Percentiles rank a stretch among this genome's conserved stretches.
Evolutionary conservation across 2,329 filamentous ascomycete genomes (phyloP).

Genomic region (Penicillium sp.): DNA sequence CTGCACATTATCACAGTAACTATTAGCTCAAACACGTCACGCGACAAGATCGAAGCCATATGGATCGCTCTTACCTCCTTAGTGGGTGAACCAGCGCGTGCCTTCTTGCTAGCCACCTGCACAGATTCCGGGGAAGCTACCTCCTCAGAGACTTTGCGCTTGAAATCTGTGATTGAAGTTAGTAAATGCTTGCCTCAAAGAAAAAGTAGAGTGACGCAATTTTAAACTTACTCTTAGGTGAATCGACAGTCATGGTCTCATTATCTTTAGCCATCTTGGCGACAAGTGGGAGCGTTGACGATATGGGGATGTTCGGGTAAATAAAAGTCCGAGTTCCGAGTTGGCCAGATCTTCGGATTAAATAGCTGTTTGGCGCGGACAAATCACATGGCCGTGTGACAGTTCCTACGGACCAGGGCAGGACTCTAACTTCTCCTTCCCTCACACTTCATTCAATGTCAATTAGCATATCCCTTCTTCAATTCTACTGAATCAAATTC

Average conservation of each 20-base stretch:
- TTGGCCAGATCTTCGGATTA: constrained; percentile 23
- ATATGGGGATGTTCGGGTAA: neutral
- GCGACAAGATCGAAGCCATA: neutral
- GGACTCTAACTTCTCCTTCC: no score
- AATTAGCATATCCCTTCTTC: constrained; percentile 1
- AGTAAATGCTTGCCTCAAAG: no score
- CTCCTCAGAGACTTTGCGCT: constrained; percentile 52
- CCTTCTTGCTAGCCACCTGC: constrained; percentile 46
- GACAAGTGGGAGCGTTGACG: no score
- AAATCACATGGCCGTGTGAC: neutral
- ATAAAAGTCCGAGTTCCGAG: constrained; percentile 1
- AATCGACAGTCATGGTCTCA: constrained; percentile 19
- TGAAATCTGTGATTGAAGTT: constrained; percentile 30
- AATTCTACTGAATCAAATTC: neutral
- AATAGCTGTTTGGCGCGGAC: neutral
- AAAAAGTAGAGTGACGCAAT: neutral
- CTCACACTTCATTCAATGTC: constrained; percentile 6
- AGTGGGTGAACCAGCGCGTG: constrained; percentile 47
- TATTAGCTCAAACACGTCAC: neutral
- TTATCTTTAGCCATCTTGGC: neutral
- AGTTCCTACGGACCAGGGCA: no score
- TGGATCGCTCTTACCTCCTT: constrained; percentile 31
- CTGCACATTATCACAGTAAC: constrained; percentile 26
- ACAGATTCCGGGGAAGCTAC: constrained; percentile 42
- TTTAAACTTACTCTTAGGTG: constrained; percentile 35